Conservation (phyloP, 192 early-diverging fungal species). For the Gigaspora rosea region DNA sequence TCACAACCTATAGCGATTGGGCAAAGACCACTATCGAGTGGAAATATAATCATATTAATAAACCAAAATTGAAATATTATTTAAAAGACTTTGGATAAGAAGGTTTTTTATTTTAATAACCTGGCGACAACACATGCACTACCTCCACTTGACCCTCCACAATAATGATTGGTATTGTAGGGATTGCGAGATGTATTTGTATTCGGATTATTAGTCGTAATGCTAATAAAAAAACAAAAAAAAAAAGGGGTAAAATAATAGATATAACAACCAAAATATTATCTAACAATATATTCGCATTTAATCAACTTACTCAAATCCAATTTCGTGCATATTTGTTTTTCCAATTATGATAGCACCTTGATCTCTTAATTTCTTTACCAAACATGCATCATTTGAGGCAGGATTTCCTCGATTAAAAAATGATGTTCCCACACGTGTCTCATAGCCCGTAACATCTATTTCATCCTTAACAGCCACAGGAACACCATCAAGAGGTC, state of each 20-base stretch:
- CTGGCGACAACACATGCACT: slow-evolving; percentile 54
- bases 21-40: slow-evolving; percentile 52
- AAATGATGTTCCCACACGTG: slow-evolving; percentile 60
- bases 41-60: too few species aligned
- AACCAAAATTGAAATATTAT: too few species aligned
- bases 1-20: slow-evolving; percentile 74
- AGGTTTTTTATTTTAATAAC: too few species aligned
- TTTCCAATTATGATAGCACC: slow-evolving; percentile 73
- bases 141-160: slow-evolving; percentile 76
- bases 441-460: slow-evolving; percentile 57
- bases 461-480: slow-evolving; percentile 77
- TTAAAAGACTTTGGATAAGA: too few species aligned
- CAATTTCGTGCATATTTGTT: slow-evolving; percentile 57
- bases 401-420: slow-evolving; percentile 54
- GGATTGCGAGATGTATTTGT: slow-evolving; percentile 68
- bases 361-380: slow-evolving; percentile 50
- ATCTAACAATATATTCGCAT: not conserved
- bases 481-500: slow-evolving; percentile 73
- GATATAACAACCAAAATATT: not conserved
- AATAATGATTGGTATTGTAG: slow-evolving; percentile 53
- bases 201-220: slow-evolving; percentile 63
- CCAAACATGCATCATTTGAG: slow-evolving; percentile 50
- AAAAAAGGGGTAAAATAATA: too few species aligned
- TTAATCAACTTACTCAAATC: slow-evolving; percentile 44
- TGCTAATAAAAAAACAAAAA: slow-evolving; percentile 35